A percentile compares a stretch with the other conserved stretches of the same genome.
phyloP scores from a whole-genome alignment of 176 grass and related monocot genomes.

The Cenchrus fungigraminus region DNA sequence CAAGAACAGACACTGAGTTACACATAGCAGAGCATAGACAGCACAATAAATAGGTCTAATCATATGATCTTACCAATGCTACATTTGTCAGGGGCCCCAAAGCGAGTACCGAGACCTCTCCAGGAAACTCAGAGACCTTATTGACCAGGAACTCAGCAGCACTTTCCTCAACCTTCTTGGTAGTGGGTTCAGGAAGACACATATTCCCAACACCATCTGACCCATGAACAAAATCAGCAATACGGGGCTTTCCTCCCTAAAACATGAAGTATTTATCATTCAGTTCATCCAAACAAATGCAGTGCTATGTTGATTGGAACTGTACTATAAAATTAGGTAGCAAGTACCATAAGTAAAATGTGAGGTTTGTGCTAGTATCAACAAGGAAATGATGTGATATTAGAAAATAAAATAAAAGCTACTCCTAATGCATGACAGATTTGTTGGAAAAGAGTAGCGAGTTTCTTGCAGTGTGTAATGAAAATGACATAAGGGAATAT shows the following conservation, averaged over 20 bases:
- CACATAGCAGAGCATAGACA: neutral
- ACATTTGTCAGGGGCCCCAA: constrained; percentile 91
- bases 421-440: neutral
- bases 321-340: constrained; percentile 1
- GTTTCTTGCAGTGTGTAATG: neutral
- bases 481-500: neutral
- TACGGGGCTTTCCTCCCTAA: constrained; percentile 70
- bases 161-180: constrained; percentile 67
- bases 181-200: constrained; percentile 68
- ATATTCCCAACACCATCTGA: constrained; percentile 94
- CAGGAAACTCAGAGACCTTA: constrained; percentile 80
- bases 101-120: constrained; percentile 81
- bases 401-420: neutral
- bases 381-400: neutral
- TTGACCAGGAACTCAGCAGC: constrained; percentile 88
- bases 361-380: constrained; percentile 21
- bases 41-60: neutral
- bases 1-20: constrained; percentile 22
- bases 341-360: constrained; percentile 23
- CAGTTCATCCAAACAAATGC: constrained; percentile 1
- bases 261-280: constrained; percentile 25
- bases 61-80: constrained; percentile 61
- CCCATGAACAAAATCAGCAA: constrained; percentile 89
- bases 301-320: neutral
- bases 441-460: neutral